These are phyloP conservation scores for Umbelopsis ramanniana DNA, from an alignment of 192 early-diverging fungal species.

Conservation along the genomic window DNA sequence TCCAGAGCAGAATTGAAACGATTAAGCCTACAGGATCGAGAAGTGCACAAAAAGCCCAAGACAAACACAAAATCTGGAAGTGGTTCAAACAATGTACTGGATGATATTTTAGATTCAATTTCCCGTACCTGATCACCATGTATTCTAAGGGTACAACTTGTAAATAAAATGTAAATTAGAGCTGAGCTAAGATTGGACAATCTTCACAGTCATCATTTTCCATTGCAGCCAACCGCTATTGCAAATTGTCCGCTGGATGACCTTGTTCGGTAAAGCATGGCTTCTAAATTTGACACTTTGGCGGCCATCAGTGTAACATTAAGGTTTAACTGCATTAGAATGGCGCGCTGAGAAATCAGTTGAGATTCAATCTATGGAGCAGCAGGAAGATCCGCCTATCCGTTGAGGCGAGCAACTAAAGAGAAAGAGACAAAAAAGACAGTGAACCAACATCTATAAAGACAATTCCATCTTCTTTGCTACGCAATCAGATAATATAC, in stretches of 20 bases:
- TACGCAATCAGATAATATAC: no score
- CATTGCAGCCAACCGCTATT: not conserved
- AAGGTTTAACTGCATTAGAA: not conserved
- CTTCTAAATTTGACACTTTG: slow-evolving; percentile 3
- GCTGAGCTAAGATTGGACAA: not conserved
- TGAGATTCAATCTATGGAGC: not conserved
- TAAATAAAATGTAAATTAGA: slow-evolving; percentile 18
- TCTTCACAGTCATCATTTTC: not conserved
- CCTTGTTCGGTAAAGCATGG: slow-evolving; percentile 3
- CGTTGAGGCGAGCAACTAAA: not conserved
- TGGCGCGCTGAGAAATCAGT: not conserved
- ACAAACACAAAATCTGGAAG: not conserved
- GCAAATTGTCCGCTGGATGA: not conserved
- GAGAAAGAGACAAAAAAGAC: no score
- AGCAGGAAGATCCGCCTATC: not conserved
- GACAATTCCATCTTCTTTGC: no score
- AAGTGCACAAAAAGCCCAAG: not conserved
- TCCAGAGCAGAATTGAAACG: slow-evolving; percentile 8
- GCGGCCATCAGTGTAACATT: slow-evolving; percentile 12
- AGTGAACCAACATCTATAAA: no score
- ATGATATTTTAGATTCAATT: slow-evolving; percentile 11
- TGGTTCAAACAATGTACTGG: not conserved
- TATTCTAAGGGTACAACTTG: not conserved
- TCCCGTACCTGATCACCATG: not conserved
- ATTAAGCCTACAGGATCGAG: not conserved